Base-by-base conservation (phyloP, 2,329 filamentous ascomycete species). In the Xylaria sp. region DNA sequence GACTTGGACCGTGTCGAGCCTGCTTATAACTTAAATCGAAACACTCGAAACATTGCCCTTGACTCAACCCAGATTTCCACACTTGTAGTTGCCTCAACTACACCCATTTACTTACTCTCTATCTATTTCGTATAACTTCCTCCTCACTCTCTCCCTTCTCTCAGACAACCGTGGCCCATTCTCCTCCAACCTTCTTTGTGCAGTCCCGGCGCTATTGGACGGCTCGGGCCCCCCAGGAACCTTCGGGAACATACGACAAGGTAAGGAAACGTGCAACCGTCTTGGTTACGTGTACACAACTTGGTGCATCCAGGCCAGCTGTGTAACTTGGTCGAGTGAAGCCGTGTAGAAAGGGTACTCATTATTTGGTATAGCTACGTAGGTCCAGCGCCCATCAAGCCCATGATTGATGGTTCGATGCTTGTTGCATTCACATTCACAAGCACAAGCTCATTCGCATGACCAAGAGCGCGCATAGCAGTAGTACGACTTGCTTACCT, bases 191-290 rank as follows among this genome's bases (percentile, higher is more conserved):
- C 13, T 23, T 57, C 43, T 58, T 56, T 58, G 41, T 61, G 43
- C 55, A 15, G 50, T 32, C 39, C 46, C 25, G 43, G 61, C 32
- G 50, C 61, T 60, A 62, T 58, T 60, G 43, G 58, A 30, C 45
- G 30, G 43, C 60, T n/a, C 25, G n/a, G 48, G 15, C 32, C 30
- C 48, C 15, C 15, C 41, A 41, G 32, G 61, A 60, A 65, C 41
- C 45, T 18, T 55, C 46, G 41, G 52, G 41, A 68, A 60, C 57
- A 46, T 52, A 60, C 61, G 50, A 68, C 48, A 58, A 57, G 12
- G 39, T 20, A 20, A 9, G 43, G 50, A 61, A 41, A 39, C 66
- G 52, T 61, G 45, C 64, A 62, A 64, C 56, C 23, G 32, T 55
- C 60, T 63, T 58, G 45, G 39, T 58, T 58, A 56, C 45, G 39